Evolutionary conservation across 306 rosid genomes (phyloP).

Genomic region (Vigna radiata): DNA sequence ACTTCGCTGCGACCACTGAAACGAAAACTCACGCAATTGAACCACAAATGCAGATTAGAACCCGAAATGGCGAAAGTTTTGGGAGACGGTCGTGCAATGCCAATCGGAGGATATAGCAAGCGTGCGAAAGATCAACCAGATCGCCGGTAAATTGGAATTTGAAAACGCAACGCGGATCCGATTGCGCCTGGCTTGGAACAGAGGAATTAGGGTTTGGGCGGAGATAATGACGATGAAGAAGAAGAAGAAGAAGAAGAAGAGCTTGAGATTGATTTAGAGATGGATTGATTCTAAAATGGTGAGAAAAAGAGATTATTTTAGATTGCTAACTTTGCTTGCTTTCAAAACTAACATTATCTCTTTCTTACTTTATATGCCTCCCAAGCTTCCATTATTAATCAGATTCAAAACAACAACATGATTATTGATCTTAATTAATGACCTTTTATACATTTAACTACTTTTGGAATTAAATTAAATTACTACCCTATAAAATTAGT

Average conservation of each 20-base stretch:
- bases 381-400: conserved; percentile 34
- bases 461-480: conserved; percentile 17
- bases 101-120: conserved; percentile 32
- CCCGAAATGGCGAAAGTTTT: conserved; percentile 34
- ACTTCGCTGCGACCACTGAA: conserved; percentile 59
- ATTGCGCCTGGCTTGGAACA: conserved; percentile 38
- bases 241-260: conserved; percentile 35
- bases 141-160: conserved; percentile 46
- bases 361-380: conserved; percentile 34
- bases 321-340: conserved; percentile 41
- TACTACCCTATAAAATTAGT: background rate
- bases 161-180: conserved; percentile 53
- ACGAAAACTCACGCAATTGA: conserved; percentile 35
- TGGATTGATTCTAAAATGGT: conserved; percentile 34
- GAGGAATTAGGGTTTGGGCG: conserved; percentile 64
- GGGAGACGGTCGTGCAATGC: conserved; percentile 35
- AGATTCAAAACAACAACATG: conserved; percentile 2
- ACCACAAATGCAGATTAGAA: conserved; percentile 28
- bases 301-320: conserved; percentile 53
- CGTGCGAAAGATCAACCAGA: conserved; percentile 26
- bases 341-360: conserved; percentile 11
- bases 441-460: background rate
- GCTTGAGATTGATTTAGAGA: conserved; percentile 68
- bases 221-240: conserved; percentile 1
- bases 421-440: conserved; percentile 15